Evolutionary conservation across 2,329 filamentous ascomycete genomes (phyloP), one percentile per base, ranked within the genome.

Genomic region (Sporothrix brasiliensis): DNA sequence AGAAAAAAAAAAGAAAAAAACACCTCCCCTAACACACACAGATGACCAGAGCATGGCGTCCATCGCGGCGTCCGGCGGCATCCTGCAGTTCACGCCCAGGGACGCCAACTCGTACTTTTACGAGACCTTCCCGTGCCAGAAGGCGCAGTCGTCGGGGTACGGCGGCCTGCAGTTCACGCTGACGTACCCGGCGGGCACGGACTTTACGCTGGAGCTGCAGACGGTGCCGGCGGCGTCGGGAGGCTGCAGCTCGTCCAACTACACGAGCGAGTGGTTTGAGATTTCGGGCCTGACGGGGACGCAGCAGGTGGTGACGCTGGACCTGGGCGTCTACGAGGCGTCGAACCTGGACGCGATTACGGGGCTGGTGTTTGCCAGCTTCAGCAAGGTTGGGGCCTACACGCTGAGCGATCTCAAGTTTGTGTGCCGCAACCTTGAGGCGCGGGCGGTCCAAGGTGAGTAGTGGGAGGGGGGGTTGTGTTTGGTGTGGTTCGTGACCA

Each of bases 191-290:
- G 58, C 73, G 5, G 73, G 73, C 13, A 50, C 67, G 11, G 66
- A 56, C 16, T 69, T 72, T 61, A 74, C 71, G 19, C 44, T 74
- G 5, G 73, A 74, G 71, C 49, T 67, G 34, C 73, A 74, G 72
- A 71, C 61, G 21, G 63, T 70, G 52, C 10, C 71, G 41, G 39
- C 58, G n/a, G 19, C 30, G 16, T 19, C 52, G 54, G 54, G 54
- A 3, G 52, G 49, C 24, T 74, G 73, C 67, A 30, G 16, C 16
- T 67, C 67, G n/a, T 58, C 61, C 50, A 69, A 68, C 66, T 74
- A 74, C 73, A 58, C 70, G 39, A 74, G 73, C 69, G 68, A 72
- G 54, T 74, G 70, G 71, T 73, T 72, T 63, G 24, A 50, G 49
- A 67, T 74, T 16, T 44, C 70, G 19, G 73, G 73, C 21, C 67